Conservation (phyloP, 805 yeast species). For the Helenozyma baotianmanensis region DNA sequence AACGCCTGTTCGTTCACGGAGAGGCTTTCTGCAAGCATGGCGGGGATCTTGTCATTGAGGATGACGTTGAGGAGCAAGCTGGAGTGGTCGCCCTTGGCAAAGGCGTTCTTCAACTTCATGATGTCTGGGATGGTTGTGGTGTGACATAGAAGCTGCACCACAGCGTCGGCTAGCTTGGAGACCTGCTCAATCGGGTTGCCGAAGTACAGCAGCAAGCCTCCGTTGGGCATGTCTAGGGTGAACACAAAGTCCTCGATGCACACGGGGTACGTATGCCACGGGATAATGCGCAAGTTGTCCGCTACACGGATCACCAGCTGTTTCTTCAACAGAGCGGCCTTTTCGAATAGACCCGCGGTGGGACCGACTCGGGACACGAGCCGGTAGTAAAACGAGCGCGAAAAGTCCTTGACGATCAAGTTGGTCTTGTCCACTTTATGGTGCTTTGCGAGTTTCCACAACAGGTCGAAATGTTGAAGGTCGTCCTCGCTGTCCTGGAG, state of each 20-base stretch:
- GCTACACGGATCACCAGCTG: constrained; percentile 21
- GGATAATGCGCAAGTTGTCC: constrained; percentile 37
- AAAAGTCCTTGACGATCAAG: constrained; percentile 33
- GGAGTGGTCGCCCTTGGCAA: constrained; percentile 58
- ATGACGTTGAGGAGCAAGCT: constrained; percentile 41
- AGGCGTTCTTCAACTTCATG: constrained; percentile 49
- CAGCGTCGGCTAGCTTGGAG: constrained; percentile 43
- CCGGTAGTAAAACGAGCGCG: constrained; percentile 28
- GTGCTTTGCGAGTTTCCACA: constrained; percentile 6
- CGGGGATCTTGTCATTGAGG: constrained; percentile 30
- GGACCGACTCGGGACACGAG: constrained; percentile 19
- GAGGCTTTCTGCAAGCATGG: constrained; percentile 32
- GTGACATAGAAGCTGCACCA: constrained; percentile 44
- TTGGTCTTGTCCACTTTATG: constrained; percentile 13
- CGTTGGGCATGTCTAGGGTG: constrained; percentile 34
- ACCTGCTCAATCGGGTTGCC: constrained; percentile 44
- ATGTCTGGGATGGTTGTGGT: constrained; percentile 15
- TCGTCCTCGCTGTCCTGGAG: constrained; percentile 1
- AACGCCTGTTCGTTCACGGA: constrained; percentile 35
- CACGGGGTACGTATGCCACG: constrained; percentile 45
- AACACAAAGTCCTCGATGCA: constrained; percentile 36
- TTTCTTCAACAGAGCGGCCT: constrained; percentile 6
- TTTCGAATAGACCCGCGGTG: constrained; percentile 15
- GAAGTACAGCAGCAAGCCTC: constrained; percentile 41
- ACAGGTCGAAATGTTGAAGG: background rate